Evolutionary conservation across 1,139 yeast genomes (phyloP).

Genomic region (Sugiyamaella novakii): DNA sequence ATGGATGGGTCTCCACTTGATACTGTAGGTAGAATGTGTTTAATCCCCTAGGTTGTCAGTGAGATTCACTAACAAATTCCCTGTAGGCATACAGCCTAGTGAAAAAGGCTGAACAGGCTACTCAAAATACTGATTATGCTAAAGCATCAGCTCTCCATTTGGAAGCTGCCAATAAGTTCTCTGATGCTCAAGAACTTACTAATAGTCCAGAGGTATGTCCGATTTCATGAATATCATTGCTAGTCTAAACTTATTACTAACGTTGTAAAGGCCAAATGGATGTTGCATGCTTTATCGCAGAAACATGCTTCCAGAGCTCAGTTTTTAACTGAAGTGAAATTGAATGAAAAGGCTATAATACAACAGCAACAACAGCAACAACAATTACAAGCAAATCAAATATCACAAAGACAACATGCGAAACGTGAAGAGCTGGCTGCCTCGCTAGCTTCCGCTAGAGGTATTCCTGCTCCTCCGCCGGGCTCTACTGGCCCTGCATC

Average conservation of each 20-base stretch:
- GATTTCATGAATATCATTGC: neutral
- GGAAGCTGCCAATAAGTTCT: slow-evolving; percentile 36
- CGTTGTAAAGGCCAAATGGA: slow-evolving; percentile 32
- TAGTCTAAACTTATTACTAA: neutral
- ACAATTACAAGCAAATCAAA: slow-evolving; percentile 2
- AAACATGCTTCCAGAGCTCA: slow-evolving; percentile 34
- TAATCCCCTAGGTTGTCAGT: neutral
- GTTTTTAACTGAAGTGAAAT: slow-evolving; percentile 25
- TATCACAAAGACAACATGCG: slow-evolving; percentile 9
- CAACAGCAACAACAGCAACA: slow-evolving; percentile 14
- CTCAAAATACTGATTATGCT: slow-evolving; percentile 35
- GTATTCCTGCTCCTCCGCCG: slow-evolving; percentile 32
- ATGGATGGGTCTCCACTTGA: slow-evolving; percentile 31
- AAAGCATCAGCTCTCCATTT: slow-evolving; percentile 34
- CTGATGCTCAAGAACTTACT: slow-evolving; percentile 33
- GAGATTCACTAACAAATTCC: slow-evolving; percentile 11
- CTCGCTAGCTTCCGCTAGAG: slow-evolving; percentile 39
- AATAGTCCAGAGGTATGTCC: slow-evolving; percentile 16
- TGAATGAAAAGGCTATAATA: slow-evolving; percentile 6
- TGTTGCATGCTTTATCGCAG: slow-evolving; percentile 34
- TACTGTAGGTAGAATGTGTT: slow-evolving; percentile 18
- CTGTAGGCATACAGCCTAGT: slow-evolving; percentile 39
- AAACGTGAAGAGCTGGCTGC: slow-evolving; percentile 31
- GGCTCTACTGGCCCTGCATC: too few species aligned
- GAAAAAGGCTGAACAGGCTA: slow-evolving; percentile 39